Evolutionary conservation across 768 basidiomycete species (phyloP), one percentile per base, ranked within the genome.

Genomic region (Tylopilus rubrobrunneus): DNA sequence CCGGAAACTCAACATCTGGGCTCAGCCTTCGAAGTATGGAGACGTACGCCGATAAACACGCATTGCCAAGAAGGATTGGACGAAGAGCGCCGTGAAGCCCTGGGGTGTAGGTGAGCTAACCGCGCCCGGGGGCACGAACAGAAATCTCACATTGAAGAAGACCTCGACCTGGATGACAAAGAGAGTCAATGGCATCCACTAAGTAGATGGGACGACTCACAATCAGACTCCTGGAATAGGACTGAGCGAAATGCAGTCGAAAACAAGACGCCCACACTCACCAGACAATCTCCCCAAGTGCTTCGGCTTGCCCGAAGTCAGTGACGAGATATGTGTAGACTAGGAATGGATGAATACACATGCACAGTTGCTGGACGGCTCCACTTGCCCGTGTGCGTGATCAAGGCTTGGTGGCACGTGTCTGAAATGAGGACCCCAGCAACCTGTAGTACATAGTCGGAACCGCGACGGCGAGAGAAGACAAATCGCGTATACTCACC

Each of bases 11-110:
- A 57, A 55, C 33, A 15, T 21, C 19, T 29, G 17, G 11, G 12
- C 10, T 21, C 25, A 31, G 5, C 9, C 15, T 40, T 40, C 0
- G 33, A 46, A 31, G 5, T 10, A 4, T 12, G 11, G 14, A 21
- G 33, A 69, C 78, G 46, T 62, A 80, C 79, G 62, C 45, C 71
- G 73, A 73, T 79, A 83, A 1, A 84, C 74, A 0, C 82, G 78
- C 60, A 76, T 71, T 0, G 77, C 68, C 51, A 83, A 73, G 67
- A 84, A 84, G 15, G 79, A 74, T 69, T 84, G 83, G 1, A 84
- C 83, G 33, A 82, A 67, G n/a, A 75, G 70, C 3, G 76, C 81
- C 4, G 81, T 83, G 34, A 83, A 64, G 25, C 77, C 67, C 67
- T 67, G n/a, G 9, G 9, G 17, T 3, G 12, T 31, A 25, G 19